Conservation (phyloP, 768 basidiomycete species). For the Calocybe indica region DNA sequence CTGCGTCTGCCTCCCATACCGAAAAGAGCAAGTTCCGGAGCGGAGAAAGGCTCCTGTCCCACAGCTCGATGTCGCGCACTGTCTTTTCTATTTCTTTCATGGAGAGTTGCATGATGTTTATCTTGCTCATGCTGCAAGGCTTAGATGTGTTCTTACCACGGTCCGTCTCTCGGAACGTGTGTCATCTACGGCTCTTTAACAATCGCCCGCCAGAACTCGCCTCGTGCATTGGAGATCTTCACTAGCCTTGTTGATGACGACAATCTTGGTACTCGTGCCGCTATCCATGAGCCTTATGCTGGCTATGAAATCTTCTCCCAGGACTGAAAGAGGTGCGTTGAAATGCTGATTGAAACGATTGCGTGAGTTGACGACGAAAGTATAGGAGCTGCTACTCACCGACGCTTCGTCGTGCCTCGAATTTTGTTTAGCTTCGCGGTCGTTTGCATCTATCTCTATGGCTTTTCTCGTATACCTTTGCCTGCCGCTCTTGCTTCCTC, state of each 20-base stretch:
- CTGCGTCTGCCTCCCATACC: slow-evolving; percentile 21
- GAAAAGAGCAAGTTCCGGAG: slow-evolving; percentile 10
- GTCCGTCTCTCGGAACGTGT: slow-evolving; percentile 31
- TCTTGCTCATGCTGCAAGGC: slow-evolving; percentile 70
- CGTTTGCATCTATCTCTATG: slow-evolving; percentile 49
- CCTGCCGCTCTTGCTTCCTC: slow-evolving; percentile 40
- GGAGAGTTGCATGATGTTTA: slow-evolving; percentile 68
- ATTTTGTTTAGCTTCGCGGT: slow-evolving; percentile 42
- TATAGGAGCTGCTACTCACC: slow-evolving; percentile 3
- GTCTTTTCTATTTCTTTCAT: slow-evolving; percentile 69
- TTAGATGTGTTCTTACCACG: slow-evolving; percentile 43
- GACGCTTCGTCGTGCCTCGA: slow-evolving; percentile 23
- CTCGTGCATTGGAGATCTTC: slow-evolving; percentile 66
- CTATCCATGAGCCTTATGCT: slow-evolving; percentile 56
- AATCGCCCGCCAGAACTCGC: slow-evolving; percentile 39
- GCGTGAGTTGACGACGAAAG: no score
- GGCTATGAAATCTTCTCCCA: slow-evolving; percentile 25
- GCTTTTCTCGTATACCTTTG: slow-evolving; percentile 63
- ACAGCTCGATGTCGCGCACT: slow-evolving; percentile 50
- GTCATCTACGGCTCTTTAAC: not conserved
- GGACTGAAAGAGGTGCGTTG: no score
- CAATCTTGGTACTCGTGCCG: slow-evolving; percentile 64
- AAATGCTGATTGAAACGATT: no score
- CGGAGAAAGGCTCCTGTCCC: slow-evolving; percentile 21
- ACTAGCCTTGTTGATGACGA: slow-evolving; percentile 49